Percentiles rank a stretch among this genome's conserved stretches.
phyloP scores from a whole-genome alignment of 108 stramenopile species.

The Schizochytrium sp. region DNA sequence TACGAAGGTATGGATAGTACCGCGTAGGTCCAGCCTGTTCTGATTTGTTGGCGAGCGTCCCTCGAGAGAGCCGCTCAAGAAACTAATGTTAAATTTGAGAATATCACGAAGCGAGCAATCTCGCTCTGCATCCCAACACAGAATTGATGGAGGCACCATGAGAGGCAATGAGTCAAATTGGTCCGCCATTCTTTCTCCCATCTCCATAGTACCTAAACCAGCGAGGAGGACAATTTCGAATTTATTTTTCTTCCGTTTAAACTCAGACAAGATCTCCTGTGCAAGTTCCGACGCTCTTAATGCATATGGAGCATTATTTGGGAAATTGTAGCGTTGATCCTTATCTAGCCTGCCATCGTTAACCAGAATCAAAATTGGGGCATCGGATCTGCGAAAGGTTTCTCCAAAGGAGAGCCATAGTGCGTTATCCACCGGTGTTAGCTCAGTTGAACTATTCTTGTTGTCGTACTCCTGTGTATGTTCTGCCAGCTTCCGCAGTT shows the following conservation, averaged over 20 bases:
- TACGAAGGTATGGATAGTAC: constrained; percentile 32
- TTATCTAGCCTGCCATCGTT: neutral
- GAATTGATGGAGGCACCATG: constrained; percentile 16
- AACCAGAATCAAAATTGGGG: neutral
- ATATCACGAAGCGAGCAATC: neutral
- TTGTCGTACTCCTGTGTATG: neutral
- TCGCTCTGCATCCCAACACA: neutral
- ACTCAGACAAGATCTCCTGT: neutral
- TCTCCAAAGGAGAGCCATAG: neutral
- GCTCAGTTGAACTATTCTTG: neutral
- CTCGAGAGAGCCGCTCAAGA: neutral
- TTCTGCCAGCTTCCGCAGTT: no score
- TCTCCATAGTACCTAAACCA: neutral
- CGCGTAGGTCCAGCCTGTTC: constrained; percentile 47
- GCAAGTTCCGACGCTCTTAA: neutral
- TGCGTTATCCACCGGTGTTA: neutral
- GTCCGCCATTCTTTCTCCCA: neutral
- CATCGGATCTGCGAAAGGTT: neutral
- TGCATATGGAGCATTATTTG: neutral
- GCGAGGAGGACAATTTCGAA: constrained; percentile 23
- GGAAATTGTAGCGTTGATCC: neutral
- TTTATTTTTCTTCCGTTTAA: neutral
- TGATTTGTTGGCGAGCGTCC: neutral
- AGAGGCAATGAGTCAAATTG: neutral
- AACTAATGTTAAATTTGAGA: neutral